phyloP scores from a whole-genome alignment of 352 stramenopile genomes.

The Blastocystis sp. region DNA sequence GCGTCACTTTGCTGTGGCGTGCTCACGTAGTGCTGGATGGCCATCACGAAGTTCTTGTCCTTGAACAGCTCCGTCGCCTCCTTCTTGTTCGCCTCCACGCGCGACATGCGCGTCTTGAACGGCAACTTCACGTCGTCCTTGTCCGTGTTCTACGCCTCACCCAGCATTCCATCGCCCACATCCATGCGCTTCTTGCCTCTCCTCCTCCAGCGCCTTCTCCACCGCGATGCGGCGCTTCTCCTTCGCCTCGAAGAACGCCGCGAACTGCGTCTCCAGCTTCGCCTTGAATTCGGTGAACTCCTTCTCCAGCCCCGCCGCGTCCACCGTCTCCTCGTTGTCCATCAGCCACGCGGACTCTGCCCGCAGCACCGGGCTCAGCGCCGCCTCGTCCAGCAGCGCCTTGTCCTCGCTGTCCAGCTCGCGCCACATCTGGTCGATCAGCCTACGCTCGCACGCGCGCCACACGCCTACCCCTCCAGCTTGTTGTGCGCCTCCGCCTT shows the following conservation, averaged over 20 bases:
- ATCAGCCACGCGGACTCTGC: constrained; percentile 86
- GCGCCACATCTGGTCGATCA: constrained; percentile 74
- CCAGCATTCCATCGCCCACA: background rate
- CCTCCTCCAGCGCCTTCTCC: constrained; percentile 71
- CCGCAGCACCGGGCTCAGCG: constrained; percentile 78
- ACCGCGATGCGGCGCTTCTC: constrained; percentile 70
- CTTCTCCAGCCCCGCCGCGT: constrained; percentile 72
- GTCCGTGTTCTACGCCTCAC: constrained; percentile 72
- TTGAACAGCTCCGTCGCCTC: constrained; percentile 88
- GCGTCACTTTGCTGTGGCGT: background rate
- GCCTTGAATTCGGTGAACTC: constrained; percentile 68
- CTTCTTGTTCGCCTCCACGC: constrained; percentile 89
- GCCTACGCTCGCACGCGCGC: constrained; percentile 76
- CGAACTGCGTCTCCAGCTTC: constrained; percentile 69
- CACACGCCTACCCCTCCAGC: constrained; percentile 84
- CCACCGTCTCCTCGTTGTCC: constrained; percentile 79
- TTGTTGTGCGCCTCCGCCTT: constrained; percentile 82
- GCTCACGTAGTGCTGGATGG: constrained; percentile 79
- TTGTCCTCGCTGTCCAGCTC: constrained; percentile 75
- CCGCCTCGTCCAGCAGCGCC: constrained; percentile 75
- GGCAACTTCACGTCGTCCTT: constrained; percentile 86
- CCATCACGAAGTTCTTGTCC: constrained; percentile 83
- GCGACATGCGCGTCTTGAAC: constrained; percentile 86
- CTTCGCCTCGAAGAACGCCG: constrained; percentile 72
- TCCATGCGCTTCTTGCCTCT: constrained; percentile 70